These are phyloP conservation scores for Penicilliopsis zonata DNA, from an alignment of 495 filamentous ascomycete genomes.

Conservation along the genomic window DNA sequence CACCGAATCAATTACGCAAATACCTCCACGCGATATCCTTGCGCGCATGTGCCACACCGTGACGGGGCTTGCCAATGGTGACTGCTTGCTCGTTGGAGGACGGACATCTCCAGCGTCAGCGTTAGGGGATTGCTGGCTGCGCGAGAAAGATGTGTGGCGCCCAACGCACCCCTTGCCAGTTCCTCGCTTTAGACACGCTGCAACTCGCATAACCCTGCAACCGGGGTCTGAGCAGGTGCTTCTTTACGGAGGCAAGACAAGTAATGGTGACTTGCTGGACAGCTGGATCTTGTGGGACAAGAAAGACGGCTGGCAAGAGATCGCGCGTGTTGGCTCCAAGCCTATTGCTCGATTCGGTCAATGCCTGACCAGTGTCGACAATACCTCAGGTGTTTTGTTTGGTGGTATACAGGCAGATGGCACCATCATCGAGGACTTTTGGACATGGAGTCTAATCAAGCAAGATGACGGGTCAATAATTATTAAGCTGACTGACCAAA, in stretches of 20 bases:
- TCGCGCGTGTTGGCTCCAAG: slow-evolving; percentile 23
- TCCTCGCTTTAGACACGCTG: slow-evolving; percentile 62
- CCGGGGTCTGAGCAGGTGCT: slow-evolving; percentile 32
- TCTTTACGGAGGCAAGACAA: slow-evolving; percentile 59
- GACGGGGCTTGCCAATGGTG: slow-evolving; percentile 38
- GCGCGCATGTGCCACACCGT: slow-evolving; percentile 69
- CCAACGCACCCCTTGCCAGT: slow-evolving; percentile 47
- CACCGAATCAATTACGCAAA: slow-evolving; percentile 7
- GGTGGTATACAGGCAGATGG: slow-evolving; percentile 57
- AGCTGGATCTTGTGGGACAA: slow-evolving; percentile 57
- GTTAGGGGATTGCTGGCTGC: slow-evolving; percentile 61
- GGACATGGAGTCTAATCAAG: slow-evolving; percentile 39
- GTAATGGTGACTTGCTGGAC: slow-evolving; percentile 37
- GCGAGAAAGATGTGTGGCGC: slow-evolving; percentile 46
- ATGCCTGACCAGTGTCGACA: slow-evolving; percentile 26
- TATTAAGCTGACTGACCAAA: slow-evolving; percentile 15
- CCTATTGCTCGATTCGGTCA: slow-evolving; percentile 53
- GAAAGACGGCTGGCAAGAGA: slow-evolving; percentile 35
- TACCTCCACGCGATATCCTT: slow-evolving; percentile 26
- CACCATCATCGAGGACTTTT: slow-evolving; percentile 42
- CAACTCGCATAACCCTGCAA: slow-evolving; percentile 34
- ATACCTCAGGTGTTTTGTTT: slow-evolving; percentile 42
- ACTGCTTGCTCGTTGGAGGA: slow-evolving; percentile 63
- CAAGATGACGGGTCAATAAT: slow-evolving; percentile 12
- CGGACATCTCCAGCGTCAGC: slow-evolving; percentile 58